Conservation (phyloP, 2,329 filamentous ascomycete genomes). For the Cyphellophora europaea region DNA sequence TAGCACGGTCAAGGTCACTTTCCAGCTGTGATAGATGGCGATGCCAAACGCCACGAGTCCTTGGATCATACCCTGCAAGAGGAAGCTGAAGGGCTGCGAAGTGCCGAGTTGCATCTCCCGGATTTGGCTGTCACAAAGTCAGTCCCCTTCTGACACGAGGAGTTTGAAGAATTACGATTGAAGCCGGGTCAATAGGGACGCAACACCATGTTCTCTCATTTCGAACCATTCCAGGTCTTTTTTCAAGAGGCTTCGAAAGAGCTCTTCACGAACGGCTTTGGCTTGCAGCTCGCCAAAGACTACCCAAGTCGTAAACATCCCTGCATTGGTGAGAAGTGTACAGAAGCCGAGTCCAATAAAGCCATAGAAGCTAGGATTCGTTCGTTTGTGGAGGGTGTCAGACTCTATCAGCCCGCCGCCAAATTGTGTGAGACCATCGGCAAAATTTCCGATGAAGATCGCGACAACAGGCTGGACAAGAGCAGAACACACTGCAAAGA, state of each 20-base stretch:
- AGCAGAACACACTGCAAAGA: constrained; percentile 51
- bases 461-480: constrained; percentile 56
- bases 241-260: constrained; percentile 61
- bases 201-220: constrained; percentile 57
- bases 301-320: constrained; percentile 63
- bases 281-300: constrained; percentile 75
- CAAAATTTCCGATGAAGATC: constrained; percentile 64
- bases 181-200: constrained; percentile 60
- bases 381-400: constrained; percentile 42
- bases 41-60: constrained; percentile 57
- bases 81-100: constrained; percentile 67
- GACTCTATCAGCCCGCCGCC: constrained; percentile 45
- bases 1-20: constrained; percentile 69
- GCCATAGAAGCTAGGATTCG: constrained; percentile 53
- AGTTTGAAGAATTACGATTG: constrained; percentile 53
- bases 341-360: constrained; percentile 54
- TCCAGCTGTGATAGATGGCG: constrained; percentile 74
- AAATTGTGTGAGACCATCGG: constrained; percentile 60
- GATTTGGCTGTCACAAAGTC: constrained; percentile 54
- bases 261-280: constrained; percentile 48
- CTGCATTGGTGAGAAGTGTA: constrained; percentile 58
- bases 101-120: constrained; percentile 72
- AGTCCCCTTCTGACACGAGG: constrained; percentile 5
- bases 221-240: constrained; percentile 82
- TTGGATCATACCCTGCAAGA: constrained; percentile 56